Base-by-base conservation (phyloP, 1,284 basidiomycete genomes). In the Neolentinus lepideus region DNA sequence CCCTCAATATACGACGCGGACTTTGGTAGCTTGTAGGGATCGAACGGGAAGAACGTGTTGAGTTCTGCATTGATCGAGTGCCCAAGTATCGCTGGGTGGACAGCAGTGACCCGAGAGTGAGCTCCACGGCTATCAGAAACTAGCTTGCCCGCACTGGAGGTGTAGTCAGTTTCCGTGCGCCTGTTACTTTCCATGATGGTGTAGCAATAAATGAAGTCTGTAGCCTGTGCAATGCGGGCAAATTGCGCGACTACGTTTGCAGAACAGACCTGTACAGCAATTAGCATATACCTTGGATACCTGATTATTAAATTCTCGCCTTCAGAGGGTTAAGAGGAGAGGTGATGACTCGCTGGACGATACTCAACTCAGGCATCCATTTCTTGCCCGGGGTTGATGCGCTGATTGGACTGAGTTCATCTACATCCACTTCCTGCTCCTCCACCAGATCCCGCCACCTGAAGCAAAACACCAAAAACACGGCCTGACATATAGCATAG, bases 391-490 rank as follows among this genome's bases (percentile, higher is more conserved):
- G 57, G 0, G 58, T 63, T 1, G 69, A 67, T 1, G 61, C 61
- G 48, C 66, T 66, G 47, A 62, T 60, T 52, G 61, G 58, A 52
- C 63, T 60, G 38, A 71, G 62, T 60, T 75, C 75, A 45, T 77
- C 80, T 27, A 77, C 78, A 29, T 75, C 79, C 6, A 76, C 79
- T 0, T 76, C 78, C 12, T 76, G 76, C 24, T 79, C 80, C 54
- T 85, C 83, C 56, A 89, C 71, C 35, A 98, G 73, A 63, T 95
- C 94, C 59, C 92, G 76, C 96, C 95, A 99, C 19, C 96, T 79
- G 75, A 99, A 99, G 71, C 97, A 99, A 70, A 99, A 99, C 60
- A 99, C 94, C 64, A 99, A 81, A 69, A 99, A 97, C 4, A 94
- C 83, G 0, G 95, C 91, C 67, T 99, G 97, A 0, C 87, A 77